Percentiles rank a stretch among this genome's conserved stretches.
phyloP scores from a whole-genome alignment of 768 basidiomycete genomes.

The Termitomyces sp. region DNA sequence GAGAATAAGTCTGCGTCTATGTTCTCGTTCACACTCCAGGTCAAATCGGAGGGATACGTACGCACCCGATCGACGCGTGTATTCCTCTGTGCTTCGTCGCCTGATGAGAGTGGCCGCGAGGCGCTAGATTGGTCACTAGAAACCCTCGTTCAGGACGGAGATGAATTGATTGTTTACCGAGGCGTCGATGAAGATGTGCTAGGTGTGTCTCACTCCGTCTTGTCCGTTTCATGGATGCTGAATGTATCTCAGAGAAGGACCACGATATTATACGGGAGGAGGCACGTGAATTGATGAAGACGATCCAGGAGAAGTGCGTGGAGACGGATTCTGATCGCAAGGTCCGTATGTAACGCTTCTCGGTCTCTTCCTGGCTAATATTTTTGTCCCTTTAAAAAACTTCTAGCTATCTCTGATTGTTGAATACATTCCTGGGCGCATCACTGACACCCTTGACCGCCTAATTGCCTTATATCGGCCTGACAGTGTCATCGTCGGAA shows the following conservation, averaged over 20 bases:
- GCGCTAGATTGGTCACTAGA: slow-evolving; percentile 94
- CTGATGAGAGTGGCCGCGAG: slow-evolving; percentile 83
- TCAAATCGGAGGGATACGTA: slow-evolving; percentile 77
- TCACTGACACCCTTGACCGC: slow-evolving; percentile 86
- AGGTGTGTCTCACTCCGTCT: slow-evolving; percentile 37
- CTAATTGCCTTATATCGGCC: slow-evolving; percentile 90
- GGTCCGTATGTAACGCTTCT: slow-evolving; percentile 31
- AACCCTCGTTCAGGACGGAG: slow-evolving; percentile 78
- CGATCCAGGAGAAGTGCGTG: slow-evolving; percentile 75
- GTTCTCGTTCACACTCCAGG: slow-evolving; percentile 85
- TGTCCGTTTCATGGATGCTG: background rate
- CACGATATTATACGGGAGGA: slow-evolving; percentile 78
- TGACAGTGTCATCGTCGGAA: slow-evolving; percentile 91
- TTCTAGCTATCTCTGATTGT: slow-evolving; percentile 80
- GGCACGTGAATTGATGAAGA: slow-evolving; percentile 74
- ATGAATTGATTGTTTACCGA: slow-evolving; percentile 88
- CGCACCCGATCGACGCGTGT: slow-evolving; percentile 76
- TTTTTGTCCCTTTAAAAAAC: background rate
- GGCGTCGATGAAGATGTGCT: slow-evolving; percentile 86
- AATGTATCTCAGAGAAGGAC: slow-evolving; percentile 52
- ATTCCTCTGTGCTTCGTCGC: slow-evolving; percentile 84
- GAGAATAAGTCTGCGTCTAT: slow-evolving; percentile 76
- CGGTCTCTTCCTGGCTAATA: background rate
- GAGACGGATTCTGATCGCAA: slow-evolving; percentile 76
- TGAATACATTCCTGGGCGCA: slow-evolving; percentile 89